Evolutionary conservation across 2,329 filamentous ascomycete species (phyloP), one percentile per base, ranked within the genome.

Genomic region (Ceratocystis ficicola): DNA sequence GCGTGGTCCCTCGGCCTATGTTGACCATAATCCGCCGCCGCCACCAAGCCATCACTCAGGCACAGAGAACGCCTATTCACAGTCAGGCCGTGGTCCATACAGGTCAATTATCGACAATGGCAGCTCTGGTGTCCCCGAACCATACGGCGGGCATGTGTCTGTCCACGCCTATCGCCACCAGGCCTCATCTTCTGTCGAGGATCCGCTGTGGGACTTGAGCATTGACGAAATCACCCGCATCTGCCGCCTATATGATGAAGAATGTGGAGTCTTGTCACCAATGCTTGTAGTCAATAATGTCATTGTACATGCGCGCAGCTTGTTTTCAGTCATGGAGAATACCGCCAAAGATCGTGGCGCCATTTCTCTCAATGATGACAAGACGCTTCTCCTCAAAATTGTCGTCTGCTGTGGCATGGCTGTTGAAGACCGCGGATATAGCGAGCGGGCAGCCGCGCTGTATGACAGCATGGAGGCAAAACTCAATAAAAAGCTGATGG

Each of bases 191-290:
- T 46, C 55, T n/a, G 41, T 52, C 5, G 66, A 68, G 80, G 93
- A 96, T 72, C 90, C 91, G 0, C 82, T 97, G 32, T 92, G 90
- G 84, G 80, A 85, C 6, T 83, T 95, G 62, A 83, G 83, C 65
- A 86, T 87, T 71, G 85, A 91, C 44, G 91, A 96, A 72, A 89
- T 94, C 71, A 74, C 93, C 22, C 84, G 90, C 1, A 76, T 96
- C 15, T 90, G 89, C 69, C 81, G 83, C 15, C 78, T 95, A 0
- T 93, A 94, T 72, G 89, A 95, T 70, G 91, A 96, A 71, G 92
- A 96, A 73, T 86, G 95, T 71, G 90, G 90, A 55, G 83, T 93
- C 71, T 95, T 96, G 90, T 96, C 95, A 73, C 93, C 93, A 0
- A 83, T 96, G 3, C 75, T 95, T 60, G 83, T 89, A 70, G 87